Base-by-base conservation (phyloP, 805 yeast species). In the Lachancea dasiensis region DNA sequence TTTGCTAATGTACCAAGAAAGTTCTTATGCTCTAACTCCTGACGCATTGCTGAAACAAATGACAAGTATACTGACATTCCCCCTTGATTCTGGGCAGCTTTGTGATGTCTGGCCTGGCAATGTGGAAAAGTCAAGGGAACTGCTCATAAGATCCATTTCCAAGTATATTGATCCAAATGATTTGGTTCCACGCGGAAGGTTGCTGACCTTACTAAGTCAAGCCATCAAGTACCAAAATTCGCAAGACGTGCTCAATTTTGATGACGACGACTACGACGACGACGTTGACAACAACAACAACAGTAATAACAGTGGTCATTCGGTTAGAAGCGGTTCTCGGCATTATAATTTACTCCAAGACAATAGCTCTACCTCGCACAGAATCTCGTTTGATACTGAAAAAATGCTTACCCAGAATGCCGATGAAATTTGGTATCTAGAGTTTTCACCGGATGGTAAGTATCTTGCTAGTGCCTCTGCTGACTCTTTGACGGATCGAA, bases 371-470 rank as follows among this genome's bases (percentile, higher is more conserved):
- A 47, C 40, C 16, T 50, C 47, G 14, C 48, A 44, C 13, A 46
- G 49, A 30, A 45, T 48, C 22, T 38, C 43, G n/a, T 50, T 50
- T 36, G 34, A 34, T 1, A 51, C 55, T 16, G 46, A 39, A 10
- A 48, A 46, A 16, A 49, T 54, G 4, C 38, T 58, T 10, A 37
- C 60, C 1, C 65, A 68, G 30, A 92, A 84, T 51, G 58, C 63
- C 1, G 77, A 80, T 52, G 95, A 89, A 56, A 90, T 86, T 9
- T 89, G 97, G 97, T 81, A 69, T 53, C 69, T 82, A 10, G 73
- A 74, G 40, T 87, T 85, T 53, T 81, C 92, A 5, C 83, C 86
- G 31, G 72, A 74, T 60, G 96, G 96, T 3, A 70, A 69, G 44
- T 77, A 67, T 46, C 63, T 89, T 27, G 94, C 86, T n/a, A 74